Base-by-base conservation (phyloP, 2,329 filamentous ascomycete species). In the Xylaria sp. region DNA sequence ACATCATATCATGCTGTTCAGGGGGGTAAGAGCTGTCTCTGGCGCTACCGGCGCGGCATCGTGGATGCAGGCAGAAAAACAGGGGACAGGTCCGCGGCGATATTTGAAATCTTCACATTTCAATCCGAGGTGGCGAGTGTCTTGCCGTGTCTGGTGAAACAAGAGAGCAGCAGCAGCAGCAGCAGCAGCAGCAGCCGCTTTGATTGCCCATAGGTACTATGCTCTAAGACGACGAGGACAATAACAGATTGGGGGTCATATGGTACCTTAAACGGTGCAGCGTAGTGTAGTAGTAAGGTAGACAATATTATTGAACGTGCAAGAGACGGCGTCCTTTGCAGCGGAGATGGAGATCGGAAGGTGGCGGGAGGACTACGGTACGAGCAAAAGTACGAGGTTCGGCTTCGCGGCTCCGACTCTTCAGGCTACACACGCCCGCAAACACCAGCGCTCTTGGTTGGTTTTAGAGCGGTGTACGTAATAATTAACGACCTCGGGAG, bases 391-490 rank as follows among this genome's bases (percentile, higher is more conserved):
- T n/a, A 20, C 15, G 44, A 41, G 39, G 39, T 20, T 61, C n/a
- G 62, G 25, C 20, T 50, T 52, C 48, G 28, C 54, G 57, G 55
- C 63, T 61, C 69, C 69, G 69, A 69, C 69, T 69, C 60, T 71
- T 72, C 63, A 37, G 28, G 68, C 50, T 58, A 48, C 65, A 70
- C 70, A 52, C 44, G 51, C 56, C 65, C 62, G 58, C 70, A 61
- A 69, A 34, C 55, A 65, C 10, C 34, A 41, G 55, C 50, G 37
- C 23, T 28, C 25, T 34, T 46, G 41, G 50, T 69, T 44, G 63
- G n/a, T 50, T 58, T 66, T 37, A 41, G 57, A 65, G 70, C 70
- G 70, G 70, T 70, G 70, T 70, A 66, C 60, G 46, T 63, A 66
- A 59, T 52, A 59, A 52, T 57, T 56, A 51, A 58, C 15, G 6